Evolutionary conservation across 192 early-diverging fungal species (phyloP), one percentile per base, ranked within the genome.

Genomic region (Podila clonocystis): DNA sequence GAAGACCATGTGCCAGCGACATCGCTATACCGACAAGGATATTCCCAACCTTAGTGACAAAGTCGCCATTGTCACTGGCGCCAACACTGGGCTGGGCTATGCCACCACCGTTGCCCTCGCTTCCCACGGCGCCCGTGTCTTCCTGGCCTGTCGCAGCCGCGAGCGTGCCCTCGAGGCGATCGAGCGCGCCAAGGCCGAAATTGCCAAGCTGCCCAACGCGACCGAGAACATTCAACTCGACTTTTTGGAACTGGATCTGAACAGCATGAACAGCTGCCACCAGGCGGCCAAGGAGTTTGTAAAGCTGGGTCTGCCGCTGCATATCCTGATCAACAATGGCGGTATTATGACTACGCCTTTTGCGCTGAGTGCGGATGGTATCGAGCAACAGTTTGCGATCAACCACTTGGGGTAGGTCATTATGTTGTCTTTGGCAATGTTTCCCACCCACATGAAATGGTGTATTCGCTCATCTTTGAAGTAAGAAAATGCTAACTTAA

Each of bases 401-500:
- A 88, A 88, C 36, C 74, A 88, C 41, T 77, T 86, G 59, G 87
- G 64, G 9, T 68, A 62, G 13, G 41, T 45, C 12, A 12, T 45
- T 15, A 45, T 45, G 41, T 45, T 17, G 41, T 17, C 41, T 15
- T 45, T 15, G 41, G 13, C 41, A 45, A 12, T 45, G 41, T 7
- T 15, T 15, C 15, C 2, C 41, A 45, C 41, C 15, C 15, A 45
- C 41, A 15, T 17, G 13, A 45, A 45, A 4, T 45, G 36, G 3
- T 31, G 31, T 31, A 31, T 38, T 3, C 36, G 2, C 36, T 38
- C 3, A 38, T 38, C 36, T 9, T 38, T 38, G 31, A 31, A 31
- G 31, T 4, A 31, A 31, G 5, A 31, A 31, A 31, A 36, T 36
- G 7, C 34, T 36, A 36, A 36, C 6, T 45, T 45, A 45, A 45